Evolutionary conservation across 2,329 filamentous ascomycete genomes (phyloP), one percentile per base, ranked within the genome.

Genomic region (Sphaerulina musiva): DNA sequence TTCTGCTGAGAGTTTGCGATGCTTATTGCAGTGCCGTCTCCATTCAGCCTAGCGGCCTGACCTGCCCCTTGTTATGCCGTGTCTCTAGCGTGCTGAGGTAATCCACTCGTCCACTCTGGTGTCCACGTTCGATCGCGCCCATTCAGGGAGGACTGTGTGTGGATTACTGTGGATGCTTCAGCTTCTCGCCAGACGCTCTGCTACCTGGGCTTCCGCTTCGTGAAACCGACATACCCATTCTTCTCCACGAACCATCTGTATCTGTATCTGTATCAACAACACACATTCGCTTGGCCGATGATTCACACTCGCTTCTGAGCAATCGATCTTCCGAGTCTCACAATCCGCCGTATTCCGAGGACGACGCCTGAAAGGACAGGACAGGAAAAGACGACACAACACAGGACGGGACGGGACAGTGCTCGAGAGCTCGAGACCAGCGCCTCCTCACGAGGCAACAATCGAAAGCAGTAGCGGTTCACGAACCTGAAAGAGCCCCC

Each of bases 401-500:
- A 29, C 26, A 29, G 26, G 26, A 29, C 26, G 6, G 26, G 26
- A 29, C 26, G 1, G 26, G 26, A 29, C 4, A 29, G 26, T 3
- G 6, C 26, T 6, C 8, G 5, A 26, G 17, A 11, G 17, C 45
- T 38, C 29, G 6, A 20, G 6, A 34, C 14, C n/a, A 7, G 3
- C 34, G 6, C 6, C 2, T 36, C 46, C 50, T 50, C 52, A 29
- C 55, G 52, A 53, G 48, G 29, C 44, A 45, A 5, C 14, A 38
- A 17, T 46, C 44, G 44, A 32, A 2, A 23, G 29, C 54, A 46
- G 20, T 39, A 34, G 43, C 41, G 36, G 46, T 53, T 14, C 43
- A 50, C 48, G 47, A 41, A 53, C 51, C 20, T 23, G 31, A n/a
- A n/a, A 11, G 40, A 45, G 48, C 58, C 62, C 63, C 60, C 39